Evolutionary conservation across 805 yeast genomes (phyloP), one percentile per base, ranked within the genome.

Genomic region (Yueomyces sp.): DNA sequence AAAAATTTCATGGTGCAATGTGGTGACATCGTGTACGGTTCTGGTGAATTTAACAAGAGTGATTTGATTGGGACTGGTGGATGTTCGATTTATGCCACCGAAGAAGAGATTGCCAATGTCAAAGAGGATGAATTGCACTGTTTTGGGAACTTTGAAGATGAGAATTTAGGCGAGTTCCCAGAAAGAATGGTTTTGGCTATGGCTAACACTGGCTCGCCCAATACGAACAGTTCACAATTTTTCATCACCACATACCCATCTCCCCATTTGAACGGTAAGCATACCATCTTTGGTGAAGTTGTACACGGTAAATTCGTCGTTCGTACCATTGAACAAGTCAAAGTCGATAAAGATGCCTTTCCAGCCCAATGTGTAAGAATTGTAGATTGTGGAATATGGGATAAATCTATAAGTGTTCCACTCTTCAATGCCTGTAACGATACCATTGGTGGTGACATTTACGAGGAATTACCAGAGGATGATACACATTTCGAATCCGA

Each of bases 381-480:
- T 19, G 61, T 52, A 2, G 70, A 72, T 38, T 76, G 85, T 61
- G 94, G 92, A 1, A 62, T 52, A 36, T 84, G 90, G 88, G 49
- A 60, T 5, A 70, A 67, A 6, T 58, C 59, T 0, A 71, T 73
- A 65, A 68, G 57, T 0, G 57, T 78, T 2, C 90, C 90, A 0
- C 67, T 79, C 2, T 73, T 53, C 51, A 77, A 78, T 51, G 84
- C 87, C 0, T 72, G 81, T 40, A 75, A 76, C 51, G 74, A 73
- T 46, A 54, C 63, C 0, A 65, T 77, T 5, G 86, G 81, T 1
- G 85, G 85, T 5, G 94, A 84, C 52, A 57, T 74, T 0, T 84
- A 70, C 52, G 92, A 83, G 60, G 92, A 83, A 57, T 76, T 69
- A 51, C 94, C 92, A 0, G 87, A 78, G 47, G 94, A 84, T 57